Conservation (phyloP, 495 filamentous ascomycete genomes). For the Talaromyces adpressus region DNA sequence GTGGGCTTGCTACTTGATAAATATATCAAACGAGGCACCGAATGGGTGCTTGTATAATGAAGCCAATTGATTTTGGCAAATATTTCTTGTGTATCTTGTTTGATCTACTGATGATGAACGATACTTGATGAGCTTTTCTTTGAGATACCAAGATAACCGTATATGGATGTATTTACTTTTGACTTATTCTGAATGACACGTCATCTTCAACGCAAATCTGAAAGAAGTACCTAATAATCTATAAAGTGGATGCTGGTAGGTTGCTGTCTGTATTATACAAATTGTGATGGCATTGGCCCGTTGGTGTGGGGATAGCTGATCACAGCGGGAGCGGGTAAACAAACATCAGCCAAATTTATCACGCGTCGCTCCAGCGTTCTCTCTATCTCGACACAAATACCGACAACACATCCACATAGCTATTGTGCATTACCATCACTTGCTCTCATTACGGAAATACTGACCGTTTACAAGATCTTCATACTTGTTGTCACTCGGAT, state of each 20-base stretch:
- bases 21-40: conserved; percentile 90
- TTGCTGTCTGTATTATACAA: not conserved
- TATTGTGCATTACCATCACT: not conserved
- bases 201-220: too few species aligned
- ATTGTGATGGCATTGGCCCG: not conserved
- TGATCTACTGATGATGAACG: conserved; percentile 16
- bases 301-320: not conserved
- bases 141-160: conserved; percentile 23
- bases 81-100: conserved; percentile 16
- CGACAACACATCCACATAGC: too few species aligned
- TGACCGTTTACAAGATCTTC: not conserved
- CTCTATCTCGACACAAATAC: not conserved
- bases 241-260: too few species aligned
- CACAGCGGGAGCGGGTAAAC: not conserved
- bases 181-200: not conserved
- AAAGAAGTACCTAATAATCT: too few species aligned
- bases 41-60: conserved; percentile 73
- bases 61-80: not conserved
- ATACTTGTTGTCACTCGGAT: not conserved
- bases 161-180: conserved; percentile 4
- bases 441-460: not conserved
- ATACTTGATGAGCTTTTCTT: conserved; percentile 14
- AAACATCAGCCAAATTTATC: not conserved
- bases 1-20: conserved; percentile 86
- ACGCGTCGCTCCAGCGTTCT: not conserved